Conservation (phyloP, 2,329 filamentous ascomycete genomes). For the Pyrenochaeta sp. region DNA sequence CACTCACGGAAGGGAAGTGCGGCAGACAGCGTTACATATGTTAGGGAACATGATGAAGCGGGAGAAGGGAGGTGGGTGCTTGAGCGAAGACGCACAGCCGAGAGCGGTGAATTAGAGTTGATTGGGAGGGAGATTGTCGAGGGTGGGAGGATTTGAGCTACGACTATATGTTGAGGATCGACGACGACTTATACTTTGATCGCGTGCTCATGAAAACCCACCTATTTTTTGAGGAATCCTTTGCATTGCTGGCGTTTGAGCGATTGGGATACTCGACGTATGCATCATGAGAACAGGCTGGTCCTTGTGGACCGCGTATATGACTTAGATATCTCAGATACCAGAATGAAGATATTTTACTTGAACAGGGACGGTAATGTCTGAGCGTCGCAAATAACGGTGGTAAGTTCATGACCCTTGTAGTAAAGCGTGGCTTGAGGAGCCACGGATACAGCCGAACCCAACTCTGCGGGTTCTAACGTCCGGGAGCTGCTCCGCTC, state of each 20-base stretch:
- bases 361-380: background rate
- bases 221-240: background rate
- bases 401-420: background rate
- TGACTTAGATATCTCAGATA: constrained; percentile 5
- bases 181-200: background rate
- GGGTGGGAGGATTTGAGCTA: constrained; percentile 53
- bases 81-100: constrained; percentile 71
- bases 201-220: background rate
- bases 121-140: constrained; percentile 71
- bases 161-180: background rate
- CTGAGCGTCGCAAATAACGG: background rate
- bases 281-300: constrained; percentile 3
- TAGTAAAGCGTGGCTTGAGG: background rate
- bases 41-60: constrained; percentile 67
- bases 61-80: constrained; percentile 71
- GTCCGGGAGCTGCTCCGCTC: background rate
- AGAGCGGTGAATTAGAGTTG: constrained; percentile 71
- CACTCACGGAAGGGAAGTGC: constrained; percentile 57
- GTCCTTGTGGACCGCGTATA: background rate
- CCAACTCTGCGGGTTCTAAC: background rate
- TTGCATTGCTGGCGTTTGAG: constrained; percentile 6
- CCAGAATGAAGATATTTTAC: background rate
- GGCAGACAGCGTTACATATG: constrained; percentile 74
- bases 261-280: background rate
- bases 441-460: background rate